Evolutionary conservation across 352 stramenopile genomes (phyloP), one percentile per base, ranked within the genome.

Genomic region (Phytophthora pinifolia): DNA sequence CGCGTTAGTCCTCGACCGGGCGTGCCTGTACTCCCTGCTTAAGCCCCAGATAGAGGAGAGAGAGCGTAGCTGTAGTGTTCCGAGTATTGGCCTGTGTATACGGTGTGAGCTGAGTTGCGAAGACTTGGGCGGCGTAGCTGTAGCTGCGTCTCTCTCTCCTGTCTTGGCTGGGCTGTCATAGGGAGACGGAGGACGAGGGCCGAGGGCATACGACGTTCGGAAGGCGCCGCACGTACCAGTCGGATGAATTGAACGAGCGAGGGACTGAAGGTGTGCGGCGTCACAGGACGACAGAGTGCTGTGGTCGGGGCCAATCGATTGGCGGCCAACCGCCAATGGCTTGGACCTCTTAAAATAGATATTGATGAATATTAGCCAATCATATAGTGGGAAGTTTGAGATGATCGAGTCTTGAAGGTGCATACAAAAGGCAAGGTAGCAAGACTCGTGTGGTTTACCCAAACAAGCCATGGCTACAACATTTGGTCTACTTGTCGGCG

Each of bases 231-330:
- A 89, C 81, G 74, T 87, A 91, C 81, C 81, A 89, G 79, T 91
- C 61, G 81, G 73, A 88, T 83, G 76, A 89, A 91, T 86, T 77
- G 79, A 86, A 89, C 78, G 78, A 91, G 78, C 80, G 81, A 89
- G 74, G 78, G 78, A 91, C 81, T 91, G 80, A 90, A 82, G 74
- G 76, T 73, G 69, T 77, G 60, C 70, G 62, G 47, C 60, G 71
- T 69, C 66, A 67, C 37, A 52, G 37, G 49, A 27, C 44, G 43
- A 46, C 46, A 44, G 20, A 39, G 36, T 43, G 50, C 41, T 45
- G 29, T 50, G 53, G 62, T 74, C 67, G 34, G 48, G 65, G 64
- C 75, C 69, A 88, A 89, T 89, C 75, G 79, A 79, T 88, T 89
- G 79, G 79, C 72, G 62, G 69, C 71, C 60, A 82, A 83, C 59